Evolutionary conservation across 495 filamentous ascomycete species (phyloP), one percentile per base, ranked within the genome.

Genomic region (Lasiosphaeria hispida): DNA sequence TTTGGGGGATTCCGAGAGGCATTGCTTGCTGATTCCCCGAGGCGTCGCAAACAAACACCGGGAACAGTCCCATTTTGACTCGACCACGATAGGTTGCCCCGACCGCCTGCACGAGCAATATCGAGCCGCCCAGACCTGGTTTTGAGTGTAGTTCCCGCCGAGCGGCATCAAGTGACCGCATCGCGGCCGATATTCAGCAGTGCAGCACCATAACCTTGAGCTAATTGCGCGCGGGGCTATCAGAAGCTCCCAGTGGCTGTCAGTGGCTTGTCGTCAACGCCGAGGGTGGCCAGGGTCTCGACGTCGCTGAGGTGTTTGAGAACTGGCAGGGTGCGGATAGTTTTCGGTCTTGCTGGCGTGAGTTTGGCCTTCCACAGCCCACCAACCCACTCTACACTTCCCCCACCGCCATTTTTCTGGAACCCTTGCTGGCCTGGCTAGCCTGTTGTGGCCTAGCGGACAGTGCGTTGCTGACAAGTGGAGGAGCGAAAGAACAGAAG

Each of bases 101-200:
- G 47, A 48, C 57, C 57, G 42, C 51, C 61, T 55, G 50, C 47
- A 50, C 10, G 23, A 38, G 53, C 56, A 64, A 61, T 62, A 60
- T 64, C 56, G 49, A 59, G 43, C 62, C 59, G 59, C 41, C 11
- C 53, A 13, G 37, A 48, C 40, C 57, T 44, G 47, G 33, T 43
- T 63, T 57, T 44, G 47, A 40, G 53, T 17, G 52, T 40, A 30
- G 36, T 23, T 36, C 35, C 23, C 19, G 43, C 58, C 18, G 30
- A 15, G 13, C 41, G 30, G 13, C 10, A 45, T 51, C 45, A 37
- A 57, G 47, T 40, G 40, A 48, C 38, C 19, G 58, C 50, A 55
- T 55, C 58, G 34, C 50, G 7, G 37, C 15, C 17, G 30, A 53
- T 9, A 53, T 35, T 47, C 10, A 39, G 37, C 41, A 35, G 41